A percentile compares a stretch with the other conserved stretches of the same genome.
These are phyloP conservation scores for Aschersonia sp. DNA, from an alignment of 2,329 filamentous ascomycete species.

Conservation along the genomic window DNA sequence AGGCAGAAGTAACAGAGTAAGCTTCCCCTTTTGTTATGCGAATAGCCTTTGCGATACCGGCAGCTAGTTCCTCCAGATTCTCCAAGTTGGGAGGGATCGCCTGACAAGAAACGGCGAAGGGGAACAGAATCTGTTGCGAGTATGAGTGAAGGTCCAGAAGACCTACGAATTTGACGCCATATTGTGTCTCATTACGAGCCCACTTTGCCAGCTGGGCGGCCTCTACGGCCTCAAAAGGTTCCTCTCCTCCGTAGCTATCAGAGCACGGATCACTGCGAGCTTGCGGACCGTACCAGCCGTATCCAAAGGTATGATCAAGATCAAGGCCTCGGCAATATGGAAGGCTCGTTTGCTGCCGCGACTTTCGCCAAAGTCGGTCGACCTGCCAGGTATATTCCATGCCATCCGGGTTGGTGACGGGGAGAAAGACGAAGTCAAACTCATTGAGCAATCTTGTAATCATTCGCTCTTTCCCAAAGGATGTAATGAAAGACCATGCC, in stretches of 20 bases:
- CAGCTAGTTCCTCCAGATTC: constrained; percentile 79
- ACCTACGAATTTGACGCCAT: constrained; percentile 65
- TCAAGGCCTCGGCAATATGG: constrained; percentile 80
- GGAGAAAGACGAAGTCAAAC: constrained; percentile 81
- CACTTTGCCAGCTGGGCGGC: constrained; percentile 62
- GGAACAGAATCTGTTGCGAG: constrained; percentile 87
- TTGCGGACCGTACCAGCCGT: constrained; percentile 61
- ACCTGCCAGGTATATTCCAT: constrained; percentile 88
- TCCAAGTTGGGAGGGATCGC: constrained; percentile 72
- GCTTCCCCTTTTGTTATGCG: constrained; percentile 62
- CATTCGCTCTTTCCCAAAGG: constrained; percentile 56
- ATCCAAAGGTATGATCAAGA: constrained; percentile 75
- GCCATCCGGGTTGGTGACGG: constrained; percentile 83
- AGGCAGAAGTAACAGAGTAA: constrained; percentile 72
- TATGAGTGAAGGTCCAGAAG: constrained; percentile 90
- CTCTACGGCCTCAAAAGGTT: constrained; percentile 74
- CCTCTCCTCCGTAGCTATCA: constrained; percentile 74
- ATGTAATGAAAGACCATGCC: constrained; percentile 75
- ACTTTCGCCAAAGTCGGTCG: constrained; percentile 92
- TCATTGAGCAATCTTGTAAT: constrained; percentile 68
- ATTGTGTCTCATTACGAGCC: constrained; percentile 65
- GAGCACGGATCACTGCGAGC: constrained; percentile 70
- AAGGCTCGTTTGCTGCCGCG: constrained; percentile 68
- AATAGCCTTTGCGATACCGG: constrained; percentile 81
- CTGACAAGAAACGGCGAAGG: constrained; percentile 75